Evolutionary conservation across 2,329 filamentous ascomycete genomes (phyloP).

Genomic region (Colletotrichum theobromicola): DNA sequence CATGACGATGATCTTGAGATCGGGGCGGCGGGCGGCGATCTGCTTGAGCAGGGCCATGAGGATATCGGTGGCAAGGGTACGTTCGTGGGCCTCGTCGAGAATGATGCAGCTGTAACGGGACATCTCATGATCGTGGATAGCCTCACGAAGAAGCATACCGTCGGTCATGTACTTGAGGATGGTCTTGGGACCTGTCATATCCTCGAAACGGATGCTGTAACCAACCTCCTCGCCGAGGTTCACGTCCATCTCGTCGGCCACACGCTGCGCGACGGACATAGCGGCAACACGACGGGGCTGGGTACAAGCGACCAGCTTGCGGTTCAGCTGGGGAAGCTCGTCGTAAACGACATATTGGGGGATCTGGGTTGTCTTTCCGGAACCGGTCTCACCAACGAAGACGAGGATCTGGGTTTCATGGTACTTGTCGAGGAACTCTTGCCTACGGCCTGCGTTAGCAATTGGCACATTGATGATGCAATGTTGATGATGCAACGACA

Average conservation of each 20-base stretch:
- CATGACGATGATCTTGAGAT: constrained; percentile 99
- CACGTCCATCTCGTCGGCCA: constrained; percentile 96
- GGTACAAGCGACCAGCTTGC: constrained; percentile 95
- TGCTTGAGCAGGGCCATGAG: constrained; percentile 96
- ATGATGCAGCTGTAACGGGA: constrained; percentile 96
- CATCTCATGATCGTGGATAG: constrained; percentile 94
- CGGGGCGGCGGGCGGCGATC: constrained; percentile 78
- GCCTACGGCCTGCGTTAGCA: constrained; percentile 48
- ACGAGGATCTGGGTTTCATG: constrained; percentile 95
- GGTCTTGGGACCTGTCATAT: constrained; percentile 86
- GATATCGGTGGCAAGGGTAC: constrained; percentile 96
- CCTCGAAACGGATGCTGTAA: constrained; percentile 99
- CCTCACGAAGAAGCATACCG: constrained; percentile 95
- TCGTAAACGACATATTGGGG: constrained; percentile 98
- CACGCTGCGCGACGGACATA: constrained; percentile 98
- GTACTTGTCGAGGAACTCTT: constrained; percentile 93
- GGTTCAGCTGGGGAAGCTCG: constrained; percentile 84
- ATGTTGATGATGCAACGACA: not conserved
- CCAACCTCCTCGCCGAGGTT: constrained; percentile 92
- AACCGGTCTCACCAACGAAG: constrained; percentile 98
- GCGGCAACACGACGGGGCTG: constrained; percentile 97
- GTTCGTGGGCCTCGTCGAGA: constrained; percentile 97
- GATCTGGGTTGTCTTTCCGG: constrained; percentile 98
- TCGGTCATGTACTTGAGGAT: constrained; percentile 99
- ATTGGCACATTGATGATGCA: not conserved